Evolutionary conservation across 768 basidiomycete species (phyloP), one percentile per base, ranked within the genome.

Genomic region (Inosperma sp.): DNA sequence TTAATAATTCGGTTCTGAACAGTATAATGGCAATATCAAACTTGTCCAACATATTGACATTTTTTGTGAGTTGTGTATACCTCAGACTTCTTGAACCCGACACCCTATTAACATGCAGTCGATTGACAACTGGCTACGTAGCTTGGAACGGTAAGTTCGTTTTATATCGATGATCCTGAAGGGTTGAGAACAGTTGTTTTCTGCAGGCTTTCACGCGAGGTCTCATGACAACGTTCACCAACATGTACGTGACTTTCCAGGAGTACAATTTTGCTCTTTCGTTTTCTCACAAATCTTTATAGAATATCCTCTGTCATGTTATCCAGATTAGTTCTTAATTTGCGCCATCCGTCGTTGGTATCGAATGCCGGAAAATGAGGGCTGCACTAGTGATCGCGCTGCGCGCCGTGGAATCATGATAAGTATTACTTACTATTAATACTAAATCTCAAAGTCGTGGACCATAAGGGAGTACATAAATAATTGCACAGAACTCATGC

Each of bases 11-110:
- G 9, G 25, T 17, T 13, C n/a, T n/a, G n/a, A 41, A 7, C n/a
- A 16, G 22, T 6, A 7, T 27, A 21, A 41, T 41, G 22, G 5
- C 41, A 72, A 72, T 9, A 61, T 70, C 2, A 70, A 72, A 70
- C 42, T 42, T 72, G n/a, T 64, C 56, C 3, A 73, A 73, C 53
- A 72, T 73, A 27, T 48, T 69, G 37, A 68, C 67, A 1, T 68
- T 71, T 49, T 36, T 69, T 35, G 73, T 74, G n/a, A 54, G 68
- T 56, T 9, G 14, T 5, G 29, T 10, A 5, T 31, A 19, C 12
- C 34, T n/a, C n/a, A n/a, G n/a, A n/a, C n/a, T n/a, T n/a, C n/a
- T n/a, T n/a, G n/a, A n/a, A n/a, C n/a, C n/a, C n/a, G n/a, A n/a
- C n/a, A n/a, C n/a, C n/a, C n/a, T n/a, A n/a, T n/a, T n/a, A n/a